Base-by-base conservation (phyloP, 2,329 filamentous ascomycete species). In the Fusarium hainanense region DNA sequence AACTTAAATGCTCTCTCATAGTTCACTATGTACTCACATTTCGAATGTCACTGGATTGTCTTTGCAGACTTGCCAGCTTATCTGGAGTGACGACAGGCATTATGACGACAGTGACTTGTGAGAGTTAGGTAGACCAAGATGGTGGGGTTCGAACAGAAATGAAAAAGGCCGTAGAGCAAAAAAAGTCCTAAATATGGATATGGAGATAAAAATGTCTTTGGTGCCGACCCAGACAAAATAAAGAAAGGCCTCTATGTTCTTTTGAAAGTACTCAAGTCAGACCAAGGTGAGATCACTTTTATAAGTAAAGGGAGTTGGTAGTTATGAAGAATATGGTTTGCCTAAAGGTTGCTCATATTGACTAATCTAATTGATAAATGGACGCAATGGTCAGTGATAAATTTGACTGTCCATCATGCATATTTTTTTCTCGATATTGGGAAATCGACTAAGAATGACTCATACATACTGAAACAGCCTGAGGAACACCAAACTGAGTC, bases 1-100 rank as follows among this genome's bases (percentile, higher is more conserved):
- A 75, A 64, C 27, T 13, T 14, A 1, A 14, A 2, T 37, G 10
- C 18, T 18, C 2, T 20, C 16, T 25, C 12, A 1, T 13, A 16
- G 10, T 13, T 13, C 6, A 10, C 18, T 14, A 28, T 43, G 13
- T 44, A 79, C 88, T 80, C 85, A 97, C 94, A 87, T 99, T 99
- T 84, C 96, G 89, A 78, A 99, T 92, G 81, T 94, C 92, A 71
- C 94, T 89, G 74, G 94, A 89, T 79, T 94, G 92, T 79, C 90
- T 89, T 85, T 99, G 96, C 74, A 99, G 89, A 81, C 90, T 89
- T 74, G 96, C 92, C 77, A 99, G 89, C 85, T 97, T 94, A 74
- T 98, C 93, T 69, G 94, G 90, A 70, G 89, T 92, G 73, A 99
- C 93, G 72, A 98, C 90, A 71, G 96, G 95, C 96, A 99, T 99